Conservation (phyloP, 371 early-diverging fungal genomes). For the Apophysomyces variabilis region DNA sequence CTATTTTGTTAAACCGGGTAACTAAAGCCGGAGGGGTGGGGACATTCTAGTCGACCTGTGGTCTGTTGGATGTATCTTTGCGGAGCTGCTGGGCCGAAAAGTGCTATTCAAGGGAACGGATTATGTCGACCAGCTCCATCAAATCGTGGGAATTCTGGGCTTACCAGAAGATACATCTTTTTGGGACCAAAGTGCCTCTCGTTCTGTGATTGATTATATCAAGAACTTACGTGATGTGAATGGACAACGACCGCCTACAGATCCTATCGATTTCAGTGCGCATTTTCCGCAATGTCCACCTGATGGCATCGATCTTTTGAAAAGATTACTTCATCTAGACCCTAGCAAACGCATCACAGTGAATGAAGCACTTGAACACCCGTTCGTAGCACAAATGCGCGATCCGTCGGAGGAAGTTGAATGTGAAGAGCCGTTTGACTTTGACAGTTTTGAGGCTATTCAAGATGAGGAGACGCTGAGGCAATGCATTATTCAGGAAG, state of each 20-base stretch:
- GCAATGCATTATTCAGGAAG: slow-evolving; percentile 46
- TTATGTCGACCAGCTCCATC: slow-evolving; percentile 91
- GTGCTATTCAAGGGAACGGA: slow-evolving; percentile 95
- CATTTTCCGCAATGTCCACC: slow-evolving; percentile 62
- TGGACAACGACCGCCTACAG: slow-evolving; percentile 51
- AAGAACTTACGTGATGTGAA: slow-evolving; percentile 54
- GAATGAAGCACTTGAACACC: slow-evolving; percentile 77
- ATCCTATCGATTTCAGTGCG: slow-evolving; percentile 43
- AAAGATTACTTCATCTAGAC: slow-evolving; percentile 80
- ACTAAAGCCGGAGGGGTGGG: background rate
- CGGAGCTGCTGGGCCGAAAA: slow-evolving; percentile 93
- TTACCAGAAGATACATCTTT: slow-evolving; percentile 85
- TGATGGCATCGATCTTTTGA: slow-evolving; percentile 76
- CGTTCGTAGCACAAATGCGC: slow-evolving; percentile 72
- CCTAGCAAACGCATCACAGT: slow-evolving; percentile 86
- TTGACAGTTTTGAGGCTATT: slow-evolving; percentile 51
- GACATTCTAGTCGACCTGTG: slow-evolving; percentile 89
- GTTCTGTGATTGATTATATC: slow-evolving; percentile 47
- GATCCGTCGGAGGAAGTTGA: slow-evolving; percentile 49
- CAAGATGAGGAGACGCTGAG: slow-evolving; percentile 43
- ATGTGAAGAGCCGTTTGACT: slow-evolving; percentile 40
- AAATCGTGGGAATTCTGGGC: slow-evolving; percentile 93
- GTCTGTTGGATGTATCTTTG: slow-evolving; percentile 99
- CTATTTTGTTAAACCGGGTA: background rate
- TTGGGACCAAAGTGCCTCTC: slow-evolving; percentile 43